These are phyloP conservation scores for Pycnococcus provasolii DNA, from an alignment of 139 green algal genomes.

Conservation along the genomic window DNA sequence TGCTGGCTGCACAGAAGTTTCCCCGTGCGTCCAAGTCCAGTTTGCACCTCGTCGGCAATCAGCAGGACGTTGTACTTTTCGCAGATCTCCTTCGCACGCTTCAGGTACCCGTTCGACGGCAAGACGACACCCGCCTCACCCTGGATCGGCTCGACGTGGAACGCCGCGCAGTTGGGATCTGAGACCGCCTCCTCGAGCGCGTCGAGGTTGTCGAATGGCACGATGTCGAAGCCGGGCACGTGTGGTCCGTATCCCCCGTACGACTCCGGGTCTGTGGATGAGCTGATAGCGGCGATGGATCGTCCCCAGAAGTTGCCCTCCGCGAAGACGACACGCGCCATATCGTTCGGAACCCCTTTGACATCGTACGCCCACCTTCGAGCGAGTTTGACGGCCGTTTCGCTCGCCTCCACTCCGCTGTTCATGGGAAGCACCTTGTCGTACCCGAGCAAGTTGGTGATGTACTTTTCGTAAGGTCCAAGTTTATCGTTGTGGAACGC, in stretches of 20 bases:
- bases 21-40: constrained; percentile 65
- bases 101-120: constrained; percentile 80
- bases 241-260: constrained; percentile 71
- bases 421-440: constrained; percentile 78
- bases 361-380: constrained; percentile 89
- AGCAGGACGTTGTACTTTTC: constrained; percentile 52
- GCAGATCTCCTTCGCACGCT: constrained; percentile 54
- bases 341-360: constrained; percentile 77
- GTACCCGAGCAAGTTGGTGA: constrained; percentile 54
- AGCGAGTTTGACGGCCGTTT: constrained; percentile 93
- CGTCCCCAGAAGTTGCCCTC: constrained; percentile 92
- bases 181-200: constrained; percentile 62
- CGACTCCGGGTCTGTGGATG: constrained; percentile 63
- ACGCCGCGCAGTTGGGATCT: constrained; percentile 80
- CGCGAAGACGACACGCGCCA: constrained; percentile 86
- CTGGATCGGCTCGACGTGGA: constrained; percentile 98
- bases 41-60: constrained; percentile 85
- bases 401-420: constrained; percentile 91
- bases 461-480: constrained; percentile 83
- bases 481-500: constrained; percentile 96
- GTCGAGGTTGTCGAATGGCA: constrained; percentile 86
- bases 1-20: constrained; percentile 74
- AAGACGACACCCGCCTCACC: constrained; percentile 88
- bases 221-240: constrained; percentile 87
- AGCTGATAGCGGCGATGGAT: constrained; percentile 81